These are phyloP conservation scores for Lactifluus hygrophoroides DNA, from an alignment of 768 basidiomycete species.

Conservation along the genomic window DNA sequence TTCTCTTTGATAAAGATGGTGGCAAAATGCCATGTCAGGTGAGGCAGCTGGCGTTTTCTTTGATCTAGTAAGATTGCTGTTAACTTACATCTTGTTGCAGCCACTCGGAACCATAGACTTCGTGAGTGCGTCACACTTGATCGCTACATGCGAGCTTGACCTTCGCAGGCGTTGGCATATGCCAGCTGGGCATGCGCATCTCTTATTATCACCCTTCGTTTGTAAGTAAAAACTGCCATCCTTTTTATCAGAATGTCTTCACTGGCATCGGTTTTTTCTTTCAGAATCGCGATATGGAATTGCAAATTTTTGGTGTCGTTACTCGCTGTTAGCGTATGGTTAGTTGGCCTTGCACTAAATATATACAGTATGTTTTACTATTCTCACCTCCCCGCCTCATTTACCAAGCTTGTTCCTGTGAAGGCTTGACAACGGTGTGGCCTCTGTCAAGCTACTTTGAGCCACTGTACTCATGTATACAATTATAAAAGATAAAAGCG, in stretches of 20 bases:
- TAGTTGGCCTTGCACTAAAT: neutral
- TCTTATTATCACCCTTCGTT: neutral
- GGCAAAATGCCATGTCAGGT: neutral
- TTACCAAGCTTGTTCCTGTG: neutral
- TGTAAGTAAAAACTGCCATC: neutral
- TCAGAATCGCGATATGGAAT: constrained; percentile 1
- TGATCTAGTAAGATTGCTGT: no score
- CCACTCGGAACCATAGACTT: neutral
- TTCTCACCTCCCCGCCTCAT: neutral
- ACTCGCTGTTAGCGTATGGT: neutral
- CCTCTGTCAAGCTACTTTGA: neutral
- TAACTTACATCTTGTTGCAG: neutral
- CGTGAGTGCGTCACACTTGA: neutral
- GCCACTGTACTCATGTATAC: neutral
- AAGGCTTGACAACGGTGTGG: neutral
- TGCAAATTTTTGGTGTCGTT: neutral
- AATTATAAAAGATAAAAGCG: neutral
- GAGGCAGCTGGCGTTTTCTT: neutral
- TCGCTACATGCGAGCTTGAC: neutral
- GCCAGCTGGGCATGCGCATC: neutral
- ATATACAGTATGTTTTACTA: neutral
- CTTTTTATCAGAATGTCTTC: neutral
- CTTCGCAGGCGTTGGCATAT: neutral
- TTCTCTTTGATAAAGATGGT: neutral
- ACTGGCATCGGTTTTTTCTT: neutral